Percentiles rank a stretch among this genome's conserved stretches.
phyloP scores from a whole-genome alignment of 768 basidiomycete genomes.

The Mycena sanguinolenta region DNA sequence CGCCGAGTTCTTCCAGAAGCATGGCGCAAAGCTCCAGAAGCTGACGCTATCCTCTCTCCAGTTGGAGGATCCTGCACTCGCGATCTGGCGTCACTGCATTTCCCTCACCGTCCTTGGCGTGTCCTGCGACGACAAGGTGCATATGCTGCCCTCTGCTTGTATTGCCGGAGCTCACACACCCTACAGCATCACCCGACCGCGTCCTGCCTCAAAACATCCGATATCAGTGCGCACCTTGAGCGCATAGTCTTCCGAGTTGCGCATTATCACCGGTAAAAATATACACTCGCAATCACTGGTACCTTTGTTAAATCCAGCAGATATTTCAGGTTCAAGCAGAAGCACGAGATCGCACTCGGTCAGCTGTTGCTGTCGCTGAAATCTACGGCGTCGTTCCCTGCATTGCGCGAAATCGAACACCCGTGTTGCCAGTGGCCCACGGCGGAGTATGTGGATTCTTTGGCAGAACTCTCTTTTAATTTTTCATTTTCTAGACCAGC shows the following conservation, averaged over 20 bases:
- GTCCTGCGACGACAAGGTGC: constrained; percentile 10
- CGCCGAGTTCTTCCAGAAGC: constrained; percentile 4
- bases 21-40: constrained; percentile 16
- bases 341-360: neutral
- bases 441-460: neutral
- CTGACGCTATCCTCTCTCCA: constrained; percentile 15
- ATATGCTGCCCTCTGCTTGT: neutral
- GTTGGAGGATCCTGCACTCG: neutral
- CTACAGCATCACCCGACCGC: neutral
- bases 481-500: neutral
- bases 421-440: constrained; percentile 11
- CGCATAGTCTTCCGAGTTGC: constrained; percentile 1
- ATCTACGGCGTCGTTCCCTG: constrained; percentile 5
- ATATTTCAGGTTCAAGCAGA: constrained; percentile 2
- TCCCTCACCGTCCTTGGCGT: constrained; percentile 4
- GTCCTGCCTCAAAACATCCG: neutral
- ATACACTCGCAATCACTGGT: neutral
- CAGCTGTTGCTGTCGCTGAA: neutral
- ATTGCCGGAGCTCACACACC: neutral
- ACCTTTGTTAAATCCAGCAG: neutral
- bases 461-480: neutral
- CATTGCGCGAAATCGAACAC: constrained; percentile 13
- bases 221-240: neutral
- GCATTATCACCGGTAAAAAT: neutral
- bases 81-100: constrained; percentile 1